Percentiles rank a stretch among this genome's conserved stretches.
Evolutionary conservation across 2,329 filamentous ascomycete genomes (phyloP).

Genomic region (Zelopaecilomyces penicillatus): DNA sequence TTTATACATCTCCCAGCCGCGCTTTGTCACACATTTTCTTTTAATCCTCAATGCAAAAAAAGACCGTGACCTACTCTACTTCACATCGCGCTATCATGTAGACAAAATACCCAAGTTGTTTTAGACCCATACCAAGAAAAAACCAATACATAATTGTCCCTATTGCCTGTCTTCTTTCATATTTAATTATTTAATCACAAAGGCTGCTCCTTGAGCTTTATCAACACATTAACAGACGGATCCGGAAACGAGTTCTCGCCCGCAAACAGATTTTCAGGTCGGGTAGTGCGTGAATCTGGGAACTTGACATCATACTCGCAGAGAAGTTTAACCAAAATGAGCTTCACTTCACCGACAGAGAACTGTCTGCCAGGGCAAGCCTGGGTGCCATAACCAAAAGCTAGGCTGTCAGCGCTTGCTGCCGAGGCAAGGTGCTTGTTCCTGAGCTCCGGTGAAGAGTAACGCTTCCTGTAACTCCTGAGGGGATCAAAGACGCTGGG

Average conservation of each 20-base stretch:
- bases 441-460: not conserved
- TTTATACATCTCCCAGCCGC: too few species aligned
- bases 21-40: too few species aligned
- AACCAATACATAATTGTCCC: too few species aligned
- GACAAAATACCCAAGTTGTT: too few species aligned
- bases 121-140: too few species aligned
- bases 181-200: too few species aligned
- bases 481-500: not conserved
- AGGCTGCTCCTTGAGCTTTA: too few species aligned
- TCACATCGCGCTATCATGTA: too few species aligned
- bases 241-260: not conserved
- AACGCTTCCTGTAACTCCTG: not conserved
- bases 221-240: too few species aligned
- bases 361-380: slow-evolving; percentile 34
- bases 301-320: slow-evolving; percentile 30
- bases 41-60: too few species aligned
- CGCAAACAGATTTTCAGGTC: not conserved
- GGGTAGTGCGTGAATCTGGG: slow-evolving; percentile 13
- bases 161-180: too few species aligned
- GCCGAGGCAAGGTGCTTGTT: not conserved
- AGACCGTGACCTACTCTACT: too few species aligned
- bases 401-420: slow-evolving; percentile 19
- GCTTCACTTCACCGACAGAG: slow-evolving; percentile 32
- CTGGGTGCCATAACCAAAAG: slow-evolving; percentile 27
- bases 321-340: slow-evolving; percentile 29